Evolutionary conservation across 208 protist species (phyloP).

Genomic region (Leishmania major): DNA sequence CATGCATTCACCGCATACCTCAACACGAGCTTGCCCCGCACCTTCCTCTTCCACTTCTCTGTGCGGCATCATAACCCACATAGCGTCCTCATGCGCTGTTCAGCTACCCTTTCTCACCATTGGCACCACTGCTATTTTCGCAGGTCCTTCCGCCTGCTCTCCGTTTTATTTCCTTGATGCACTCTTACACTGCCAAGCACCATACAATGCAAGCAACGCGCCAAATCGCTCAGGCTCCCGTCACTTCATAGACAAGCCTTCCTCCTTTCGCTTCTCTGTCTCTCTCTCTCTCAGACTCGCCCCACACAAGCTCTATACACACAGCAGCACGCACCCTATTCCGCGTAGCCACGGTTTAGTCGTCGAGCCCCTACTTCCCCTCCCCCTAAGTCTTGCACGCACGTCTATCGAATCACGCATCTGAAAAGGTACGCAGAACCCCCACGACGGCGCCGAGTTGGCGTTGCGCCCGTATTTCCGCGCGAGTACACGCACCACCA

Average conservation of each 20-base stretch:
- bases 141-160: background rate
- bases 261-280: background rate
- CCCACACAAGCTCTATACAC: background rate
- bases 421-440: no score
- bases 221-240: background rate
- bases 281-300: background rate
- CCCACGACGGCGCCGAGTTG: no score
- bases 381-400: no score
- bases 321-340: no score
- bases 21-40: no score
- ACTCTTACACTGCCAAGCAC: background rate
- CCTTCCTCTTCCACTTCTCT: background rate
- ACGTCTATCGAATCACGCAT: no score
- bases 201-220: background rate
- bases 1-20: no score
- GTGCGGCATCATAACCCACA: background rate
- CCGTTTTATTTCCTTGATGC: background rate
- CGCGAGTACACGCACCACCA: no score
- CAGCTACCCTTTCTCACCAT: background rate
- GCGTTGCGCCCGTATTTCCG: no score
- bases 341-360: no score
- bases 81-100: background rate
- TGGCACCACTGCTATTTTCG: background rate
- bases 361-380: no score
- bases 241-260: background rate